These are phyloP conservation scores for Cutaneotrichosporon sp. DNA, from an alignment of 1,284 basidiomycete species.

Conservation along the genomic window DNA sequence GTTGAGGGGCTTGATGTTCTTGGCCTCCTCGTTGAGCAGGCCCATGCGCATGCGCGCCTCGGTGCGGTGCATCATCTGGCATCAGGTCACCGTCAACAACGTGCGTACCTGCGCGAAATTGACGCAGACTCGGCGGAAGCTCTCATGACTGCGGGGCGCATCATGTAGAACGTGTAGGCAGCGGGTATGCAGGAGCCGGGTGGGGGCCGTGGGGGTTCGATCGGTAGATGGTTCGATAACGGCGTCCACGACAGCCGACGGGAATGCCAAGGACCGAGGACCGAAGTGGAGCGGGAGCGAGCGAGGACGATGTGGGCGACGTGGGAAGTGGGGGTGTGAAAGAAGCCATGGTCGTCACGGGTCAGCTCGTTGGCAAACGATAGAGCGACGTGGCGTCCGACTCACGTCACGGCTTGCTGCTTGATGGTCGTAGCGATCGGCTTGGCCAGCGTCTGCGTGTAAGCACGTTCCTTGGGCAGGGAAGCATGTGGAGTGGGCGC, in stretches of 20 bases:
- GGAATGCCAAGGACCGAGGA: neutral
- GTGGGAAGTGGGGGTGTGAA: neutral
- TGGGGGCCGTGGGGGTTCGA: no score
- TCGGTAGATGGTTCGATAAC: no score
- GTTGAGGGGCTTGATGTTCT: conserved; percentile 75
- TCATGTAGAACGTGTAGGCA: no score
- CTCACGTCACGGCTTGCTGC: conserved; percentile 74
- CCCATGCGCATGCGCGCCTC: conserved; percentile 76
- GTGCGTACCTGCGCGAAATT: conserved; percentile 66
- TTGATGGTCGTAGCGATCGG: conserved; percentile 75
- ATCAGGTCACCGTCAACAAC: neutral
- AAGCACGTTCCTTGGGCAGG: conserved; percentile 8
- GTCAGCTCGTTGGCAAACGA: neutral
- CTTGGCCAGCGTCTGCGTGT: conserved; percentile 73
- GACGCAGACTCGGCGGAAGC: conserved; percentile 73
- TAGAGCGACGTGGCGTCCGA: conserved; percentile 12
- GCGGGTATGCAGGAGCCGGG: neutral
- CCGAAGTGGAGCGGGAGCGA: neutral
- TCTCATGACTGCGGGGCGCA: conserved; percentile 64
- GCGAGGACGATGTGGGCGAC: neutral
- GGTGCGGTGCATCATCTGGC: conserved; percentile 66
- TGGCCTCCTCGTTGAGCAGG: conserved; percentile 74
- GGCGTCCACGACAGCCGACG: neutral
- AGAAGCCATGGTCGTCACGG: neutral
- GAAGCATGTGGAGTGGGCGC: neutral